Evolutionary conservation across 2,329 filamentous ascomycete genomes (phyloP).

Genomic region (Colletotrichum sp.): DNA sequence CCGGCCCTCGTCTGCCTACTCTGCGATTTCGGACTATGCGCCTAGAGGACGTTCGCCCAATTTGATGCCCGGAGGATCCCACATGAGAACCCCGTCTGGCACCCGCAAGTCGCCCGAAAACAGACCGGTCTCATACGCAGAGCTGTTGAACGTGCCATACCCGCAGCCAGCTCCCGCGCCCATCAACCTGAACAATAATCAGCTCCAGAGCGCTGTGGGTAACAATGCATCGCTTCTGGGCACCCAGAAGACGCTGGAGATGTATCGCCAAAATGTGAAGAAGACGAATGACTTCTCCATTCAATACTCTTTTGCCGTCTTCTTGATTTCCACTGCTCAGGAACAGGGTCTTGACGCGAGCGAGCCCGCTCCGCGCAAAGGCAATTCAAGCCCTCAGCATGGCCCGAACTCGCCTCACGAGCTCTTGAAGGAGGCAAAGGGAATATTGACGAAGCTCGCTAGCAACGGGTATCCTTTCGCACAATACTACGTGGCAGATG

Average conservation of each 20-base stretch:
- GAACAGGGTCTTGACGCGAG: slow-evolving; percentile 69
- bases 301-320: slow-evolving; percentile 96
- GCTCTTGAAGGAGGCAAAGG: slow-evolving; percentile 84
- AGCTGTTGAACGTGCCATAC: slow-evolving; percentile 74
- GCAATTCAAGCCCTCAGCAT: slow-evolving; percentile 50
- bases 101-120: slow-evolving; percentile 62
- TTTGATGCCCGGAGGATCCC: slow-evolving; percentile 44
- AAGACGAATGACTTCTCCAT: slow-evolving; percentile 91
- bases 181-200: slow-evolving; percentile 79
- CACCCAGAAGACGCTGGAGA: slow-evolving; percentile 92
- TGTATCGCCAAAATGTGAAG: slow-evolving; percentile 97
- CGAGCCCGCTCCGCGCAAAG: slow-evolving; percentile 49
- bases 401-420: slow-evolving; percentile 62
- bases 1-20: slow-evolving; percentile 80
- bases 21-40: slow-evolving; percentile 72
- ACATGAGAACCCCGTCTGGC: slow-evolving; percentile 51
- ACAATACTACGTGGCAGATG: slow-evolving; percentile 96
- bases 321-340: slow-evolving; percentile 88
- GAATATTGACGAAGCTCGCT: slow-evolving; percentile 84
- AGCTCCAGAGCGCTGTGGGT: slow-evolving; percentile 80
- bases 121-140: slow-evolving; percentile 59
- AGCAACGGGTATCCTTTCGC: slow-evolving; percentile 94
- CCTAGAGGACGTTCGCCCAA: slow-evolving; percentile 67
- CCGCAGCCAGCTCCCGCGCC: slow-evolving; percentile 76
- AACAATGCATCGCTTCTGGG: slow-evolving; percentile 90